Evolutionary conservation across 1,284 basidiomycete species (phyloP).

Genomic region (Moesziomyces sp.): DNA sequence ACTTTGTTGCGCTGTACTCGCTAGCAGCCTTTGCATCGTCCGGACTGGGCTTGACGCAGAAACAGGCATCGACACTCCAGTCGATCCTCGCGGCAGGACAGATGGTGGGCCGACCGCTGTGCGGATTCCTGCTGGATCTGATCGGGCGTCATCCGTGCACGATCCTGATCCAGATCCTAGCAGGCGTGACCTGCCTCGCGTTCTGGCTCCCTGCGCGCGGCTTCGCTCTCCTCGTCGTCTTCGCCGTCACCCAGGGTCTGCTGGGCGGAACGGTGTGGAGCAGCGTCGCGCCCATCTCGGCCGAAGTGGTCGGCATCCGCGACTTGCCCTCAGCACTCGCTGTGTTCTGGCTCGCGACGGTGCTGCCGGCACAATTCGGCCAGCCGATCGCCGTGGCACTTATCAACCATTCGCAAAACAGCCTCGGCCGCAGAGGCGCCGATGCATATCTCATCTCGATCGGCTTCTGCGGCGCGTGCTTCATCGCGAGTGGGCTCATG

Average conservation of each 20-base stretch:
- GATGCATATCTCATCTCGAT: conserved; percentile 68
- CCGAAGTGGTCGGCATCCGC: conserved; percentile 68
- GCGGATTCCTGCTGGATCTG: conserved; percentile 68
- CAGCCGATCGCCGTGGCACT: conserved; percentile 69
- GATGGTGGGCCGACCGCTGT: conserved; percentile 69
- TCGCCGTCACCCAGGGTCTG: conserved; percentile 69
- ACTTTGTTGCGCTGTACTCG: conserved; percentile 70
- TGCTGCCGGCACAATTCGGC: conserved; percentile 66
- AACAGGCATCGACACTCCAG: conserved; percentile 69
- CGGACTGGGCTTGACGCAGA: conserved; percentile 68
- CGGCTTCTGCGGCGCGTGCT: conserved; percentile 68
- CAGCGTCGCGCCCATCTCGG: conserved; percentile 66
- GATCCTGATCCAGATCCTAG: conserved; percentile 67
- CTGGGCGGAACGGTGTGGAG: conserved; percentile 69
- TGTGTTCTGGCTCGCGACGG: conserved; percentile 69
- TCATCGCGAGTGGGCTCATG: conserved; percentile 55
- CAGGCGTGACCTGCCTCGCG: conserved; percentile 68
- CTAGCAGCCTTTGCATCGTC: conserved; percentile 69
- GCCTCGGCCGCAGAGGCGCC: conserved; percentile 61
- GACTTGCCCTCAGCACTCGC: conserved; percentile 69
- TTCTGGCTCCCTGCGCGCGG: conserved; percentile 69
- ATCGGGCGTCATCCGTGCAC: conserved; percentile 69
- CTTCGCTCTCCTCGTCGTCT: conserved; percentile 69
- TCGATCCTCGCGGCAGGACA: conserved; percentile 70
- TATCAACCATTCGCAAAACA: conserved; percentile 64